These are phyloP conservation scores for Chaetomium strumarium DNA, from an alignment of 2,329 filamentous ascomycete species.

Conservation along the genomic window DNA sequence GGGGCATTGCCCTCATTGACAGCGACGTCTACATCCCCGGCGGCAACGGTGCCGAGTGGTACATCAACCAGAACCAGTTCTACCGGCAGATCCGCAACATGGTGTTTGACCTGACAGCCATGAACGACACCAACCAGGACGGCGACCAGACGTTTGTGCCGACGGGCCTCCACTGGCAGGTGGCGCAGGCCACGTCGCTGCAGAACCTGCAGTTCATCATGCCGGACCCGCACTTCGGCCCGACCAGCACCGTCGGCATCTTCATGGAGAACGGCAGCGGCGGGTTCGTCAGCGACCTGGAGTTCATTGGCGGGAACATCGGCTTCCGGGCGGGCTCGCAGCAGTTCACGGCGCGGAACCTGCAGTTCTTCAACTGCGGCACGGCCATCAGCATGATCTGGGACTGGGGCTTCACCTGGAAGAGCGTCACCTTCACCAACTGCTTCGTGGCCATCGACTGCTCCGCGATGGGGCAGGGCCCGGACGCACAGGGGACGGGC, in stretches of 20 bases:
- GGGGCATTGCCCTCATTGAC: no score
- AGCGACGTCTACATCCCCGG: no score
- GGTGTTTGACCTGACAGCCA: conserved; percentile 44
- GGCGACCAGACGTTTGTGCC: not conserved
- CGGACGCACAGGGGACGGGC: conserved; percentile 51
- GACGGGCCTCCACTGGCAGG: conserved; percentile 64
- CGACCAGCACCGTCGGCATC: conserved; percentile 36
- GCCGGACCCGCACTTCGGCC: conserved; percentile 24
- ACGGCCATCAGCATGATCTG: conserved; percentile 63
- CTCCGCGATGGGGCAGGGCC: conserved; percentile 38
- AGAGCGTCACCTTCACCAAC: conserved; percentile 45
- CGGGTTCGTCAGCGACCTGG: conserved; percentile 45
- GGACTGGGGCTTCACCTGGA: conserved; percentile 62
- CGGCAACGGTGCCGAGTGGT: not conserved
- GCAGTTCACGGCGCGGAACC: not conserved
- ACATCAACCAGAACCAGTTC: not conserved
- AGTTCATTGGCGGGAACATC: conserved; percentile 49
- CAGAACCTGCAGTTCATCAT: conserved; percentile 50
- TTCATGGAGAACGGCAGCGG: conserved; percentile 44
- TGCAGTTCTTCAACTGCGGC: conserved; percentile 57
- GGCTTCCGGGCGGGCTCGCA: conserved; percentile 37
- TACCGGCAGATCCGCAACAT: not conserved
- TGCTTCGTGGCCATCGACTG: conserved; percentile 47
- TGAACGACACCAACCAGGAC: conserved; percentile 41
- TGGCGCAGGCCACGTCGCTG: conserved; percentile 56